Evolutionary conservation across 257 asterid species (phyloP), one percentile per base, ranked within the genome.

Genomic region (Petunia axillaris): DNA sequence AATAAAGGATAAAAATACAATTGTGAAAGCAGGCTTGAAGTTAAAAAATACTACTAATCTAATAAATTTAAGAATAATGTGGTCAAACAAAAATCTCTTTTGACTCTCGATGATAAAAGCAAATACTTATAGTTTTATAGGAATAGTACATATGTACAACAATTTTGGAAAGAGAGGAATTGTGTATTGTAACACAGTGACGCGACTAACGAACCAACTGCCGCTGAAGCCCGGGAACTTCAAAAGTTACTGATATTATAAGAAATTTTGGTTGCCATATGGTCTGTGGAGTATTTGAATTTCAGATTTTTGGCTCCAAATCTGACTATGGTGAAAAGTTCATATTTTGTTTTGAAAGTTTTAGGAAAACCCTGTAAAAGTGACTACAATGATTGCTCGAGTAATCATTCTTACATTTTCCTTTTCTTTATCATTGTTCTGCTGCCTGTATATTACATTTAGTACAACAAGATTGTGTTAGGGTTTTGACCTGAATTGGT

Each of bases 271-370:
- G 58, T 44, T 16, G 76, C 15, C 62, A 4, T 55, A 7, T 8
- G 15, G 5, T 15, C 15, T 25, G 0, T 25, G 25, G 25, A 25
- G 35, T 13, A 68, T 70, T 70, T 70, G 41, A 70, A 25, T 46
- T 68, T 16, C 76, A 68, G 76, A 2, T n/a, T 46, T 46, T 46
- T 70, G 76, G 76, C 76, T 46, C 41, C 37, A 70, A 46, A 70
- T 44, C 46, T 44, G 58, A 44, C 16, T 44, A 39, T 13, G 14
- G 5, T 65, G 50, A 64, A 64, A 5, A 37, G 38, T 64, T 39
- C 25, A 48, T 39, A 2, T 14, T 25, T 5, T 38, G 8, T 64
- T 64, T 64, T 64, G 50, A 64, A 8, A 3, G 8, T 62, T n/a
- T 68, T n/a, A 8, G 0, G 1, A 44, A 68, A 68, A 4, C 8